phyloP scores from a whole-genome alignment of 768 basidiomycete genomes.

The Antrodiella citrinella region DNA sequence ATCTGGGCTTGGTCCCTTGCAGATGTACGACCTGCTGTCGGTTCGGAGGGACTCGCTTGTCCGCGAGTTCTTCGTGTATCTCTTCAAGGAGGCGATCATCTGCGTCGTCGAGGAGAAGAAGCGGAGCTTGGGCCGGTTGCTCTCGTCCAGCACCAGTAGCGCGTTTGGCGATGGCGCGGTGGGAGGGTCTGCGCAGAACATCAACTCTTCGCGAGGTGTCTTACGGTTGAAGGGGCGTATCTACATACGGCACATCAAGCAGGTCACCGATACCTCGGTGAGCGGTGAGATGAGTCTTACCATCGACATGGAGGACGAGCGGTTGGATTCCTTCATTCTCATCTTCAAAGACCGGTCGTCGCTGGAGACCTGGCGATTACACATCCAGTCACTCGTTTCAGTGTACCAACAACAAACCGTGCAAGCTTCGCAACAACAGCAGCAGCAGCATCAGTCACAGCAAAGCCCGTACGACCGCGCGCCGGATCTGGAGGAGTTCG shows the following conservation, averaged over 20 bases:
- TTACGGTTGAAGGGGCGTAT: conserved; percentile 92
- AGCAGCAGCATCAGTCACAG: conserved; percentile 4
- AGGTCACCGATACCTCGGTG: conserved; percentile 72
- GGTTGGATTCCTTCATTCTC: conserved; percentile 89
- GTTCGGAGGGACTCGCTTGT: conserved; percentile 86
- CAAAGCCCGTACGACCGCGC: conserved; percentile 25
- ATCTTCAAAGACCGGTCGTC: conserved; percentile 89
- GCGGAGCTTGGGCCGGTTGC: conserved; percentile 64
- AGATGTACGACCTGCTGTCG: conserved; percentile 87
- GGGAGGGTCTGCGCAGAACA: conserved; percentile 21
- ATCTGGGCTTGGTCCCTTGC: conserved; percentile 80
- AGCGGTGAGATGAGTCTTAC: conserved; percentile 87
- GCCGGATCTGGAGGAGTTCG: conserved; percentile 57
- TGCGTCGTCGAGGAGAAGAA: conserved; percentile 97
- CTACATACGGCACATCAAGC: conserved; percentile 90
- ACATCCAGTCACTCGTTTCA: conserved; percentile 72
- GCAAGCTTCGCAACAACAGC: conserved; percentile 24
- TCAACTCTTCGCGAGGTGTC: conserved; percentile 30
- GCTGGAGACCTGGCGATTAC: conserved; percentile 81
- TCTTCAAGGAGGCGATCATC: conserved; percentile 96
- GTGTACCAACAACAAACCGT: conserved; percentile 55
- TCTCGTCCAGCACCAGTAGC: conserved; percentile 29
- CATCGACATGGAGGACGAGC: conserved; percentile 96
- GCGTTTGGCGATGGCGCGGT: conserved; percentile 39
- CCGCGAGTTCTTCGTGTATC: conserved; percentile 92